Evolutionary conservation across 805 yeast genomes (phyloP), one percentile per base, ranked within the genome.

Genomic region (Clavispora santaluciae): DNA sequence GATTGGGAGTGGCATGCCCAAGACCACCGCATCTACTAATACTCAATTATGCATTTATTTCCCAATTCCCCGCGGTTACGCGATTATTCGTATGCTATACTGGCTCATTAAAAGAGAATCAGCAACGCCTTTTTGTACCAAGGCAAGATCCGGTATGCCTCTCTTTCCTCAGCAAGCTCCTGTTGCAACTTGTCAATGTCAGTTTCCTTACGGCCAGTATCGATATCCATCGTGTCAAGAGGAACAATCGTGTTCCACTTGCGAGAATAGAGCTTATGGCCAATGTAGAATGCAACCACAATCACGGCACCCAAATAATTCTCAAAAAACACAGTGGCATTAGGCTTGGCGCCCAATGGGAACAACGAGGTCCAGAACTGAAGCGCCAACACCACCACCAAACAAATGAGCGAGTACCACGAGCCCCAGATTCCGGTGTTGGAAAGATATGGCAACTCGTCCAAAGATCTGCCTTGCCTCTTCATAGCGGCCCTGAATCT

Each of bases 381-480:
- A 33, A 56, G 51, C 4, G 52, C 51, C 39, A 59, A 46, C 20
- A 59, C 54, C 25, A 41, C 50, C 4, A 55, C 9, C 30, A 58
- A 45, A 31, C 59, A 55, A 9, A 37, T 42, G 45, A 59, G 51
- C 15, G 60, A 53, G 38, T 55, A 57, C 46, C 48, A 45, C 6
- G 60, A 56, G 33, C 63, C 63, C 50, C 44, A 50, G 12, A 54
- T 43, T 21, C 78, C 80, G 6, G 79, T 78, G n/a, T 63, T 51
- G 25, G 83, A 66, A 37, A 58, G 59, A 57, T 71, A 81, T 1
- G 83, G 84, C 37, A 81, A 63, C 31, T 78, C 82, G 4, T 58
- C 62, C 17, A 66, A 44, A 6, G 66, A 44, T 41, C 72, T 61
- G 20, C 75, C 76, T 44, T 37, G 78, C 44, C 51, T 50, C 40